Conservation (phyloP, 768 basidiomycete genomes). For the Lentinula detonsa region DNA sequence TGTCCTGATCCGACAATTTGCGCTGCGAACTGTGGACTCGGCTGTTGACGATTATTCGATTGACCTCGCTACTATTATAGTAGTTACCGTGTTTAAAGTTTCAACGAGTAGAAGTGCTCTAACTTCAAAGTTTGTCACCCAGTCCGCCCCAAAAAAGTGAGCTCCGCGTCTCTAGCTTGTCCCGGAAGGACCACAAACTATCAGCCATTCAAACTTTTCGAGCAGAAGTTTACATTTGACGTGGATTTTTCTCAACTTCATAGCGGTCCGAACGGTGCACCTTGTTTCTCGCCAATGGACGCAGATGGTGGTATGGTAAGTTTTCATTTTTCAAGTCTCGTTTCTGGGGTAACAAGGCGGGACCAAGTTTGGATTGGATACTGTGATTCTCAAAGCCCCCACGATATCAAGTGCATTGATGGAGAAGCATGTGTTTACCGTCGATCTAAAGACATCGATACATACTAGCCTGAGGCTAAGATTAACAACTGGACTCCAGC, state of each 20-base stretch:
- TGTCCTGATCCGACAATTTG: constrained; percentile 35
- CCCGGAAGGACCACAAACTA: constrained; percentile 22
- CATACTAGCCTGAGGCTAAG: constrained; percentile 22
- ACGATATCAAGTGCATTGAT: constrained; percentile 58
- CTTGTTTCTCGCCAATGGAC: constrained; percentile 42
- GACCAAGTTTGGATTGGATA: constrained; percentile 53
- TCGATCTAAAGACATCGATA: neutral
- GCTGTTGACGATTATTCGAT: neutral
- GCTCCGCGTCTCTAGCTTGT: constrained; percentile 23
- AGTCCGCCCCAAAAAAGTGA: constrained; percentile 9
- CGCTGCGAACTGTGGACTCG: neutral
- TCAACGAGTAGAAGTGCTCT: constrained; percentile 24
- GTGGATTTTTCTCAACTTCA: constrained; percentile 41
- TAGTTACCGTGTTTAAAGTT: constrained; percentile 31
- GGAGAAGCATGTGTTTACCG: constrained; percentile 33
- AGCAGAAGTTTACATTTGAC: constrained; percentile 43
- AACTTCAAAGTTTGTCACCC: constrained; percentile 26
- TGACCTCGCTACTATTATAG: constrained; percentile 3
- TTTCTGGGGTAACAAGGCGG: constrained; percentile 49
- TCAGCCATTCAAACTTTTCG: constrained; percentile 19
- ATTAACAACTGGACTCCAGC: constrained; percentile 31
- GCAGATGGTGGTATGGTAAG: constrained; percentile 43
- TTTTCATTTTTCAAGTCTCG: constrained; percentile 7
- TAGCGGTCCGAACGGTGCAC: constrained; percentile 42
- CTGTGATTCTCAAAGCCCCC: constrained; percentile 60